Evolutionary conservation across 129 eudicot species (phyloP).

Genomic region (Calendula officinalis): DNA sequence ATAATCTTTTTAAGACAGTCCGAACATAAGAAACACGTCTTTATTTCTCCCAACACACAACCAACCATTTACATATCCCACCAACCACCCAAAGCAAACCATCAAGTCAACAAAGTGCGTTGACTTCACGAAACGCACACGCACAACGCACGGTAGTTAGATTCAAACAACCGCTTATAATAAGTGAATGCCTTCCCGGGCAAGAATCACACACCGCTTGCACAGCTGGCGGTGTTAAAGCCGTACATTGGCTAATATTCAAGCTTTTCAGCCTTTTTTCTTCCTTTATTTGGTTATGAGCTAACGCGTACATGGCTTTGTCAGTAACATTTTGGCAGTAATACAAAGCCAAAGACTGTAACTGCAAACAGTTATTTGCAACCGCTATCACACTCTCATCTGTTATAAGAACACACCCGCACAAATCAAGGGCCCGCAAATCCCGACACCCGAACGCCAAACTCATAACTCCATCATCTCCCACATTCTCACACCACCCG

Average conservation of each 20-base stretch:
- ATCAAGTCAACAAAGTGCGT: slow-evolving; percentile 41
- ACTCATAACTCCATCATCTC: slow-evolving; percentile 71
- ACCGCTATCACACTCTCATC: slow-evolving; percentile 72
- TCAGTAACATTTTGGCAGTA: slow-evolving; percentile 76
- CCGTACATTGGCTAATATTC: slow-evolving; percentile 86
- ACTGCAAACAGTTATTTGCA: slow-evolving; percentile 66
- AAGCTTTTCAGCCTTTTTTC: slow-evolving; percentile 66
- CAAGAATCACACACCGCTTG: slow-evolving; percentile 74
- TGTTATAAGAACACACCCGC: slow-evolving; percentile 79
- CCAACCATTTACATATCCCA: not conserved
- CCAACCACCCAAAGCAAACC: not conserved
- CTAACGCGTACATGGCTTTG: slow-evolving; percentile 68
- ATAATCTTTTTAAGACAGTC: not conserved
- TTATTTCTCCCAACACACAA: not conserved
- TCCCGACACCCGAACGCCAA: slow-evolving; percentile 82
- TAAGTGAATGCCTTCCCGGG: slow-evolving; percentile 75
- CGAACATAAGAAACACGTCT: too few relatives aligned
- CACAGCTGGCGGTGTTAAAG: slow-evolving; percentile 82
- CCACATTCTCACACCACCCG: slow-evolving; percentile 80
- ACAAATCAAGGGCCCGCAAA: slow-evolving; percentile 66
- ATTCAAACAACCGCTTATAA: slow-evolving; percentile 72
- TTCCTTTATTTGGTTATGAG: slow-evolving; percentile 57
- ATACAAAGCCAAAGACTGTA: slow-evolving; percentile 67
- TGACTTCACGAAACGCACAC: slow-evolving; percentile 37
- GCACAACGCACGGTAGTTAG: slow-evolving; percentile 78